phyloP scores from a whole-genome alignment of 306 rosid genomes.

The Cicer judaicum region DNA sequence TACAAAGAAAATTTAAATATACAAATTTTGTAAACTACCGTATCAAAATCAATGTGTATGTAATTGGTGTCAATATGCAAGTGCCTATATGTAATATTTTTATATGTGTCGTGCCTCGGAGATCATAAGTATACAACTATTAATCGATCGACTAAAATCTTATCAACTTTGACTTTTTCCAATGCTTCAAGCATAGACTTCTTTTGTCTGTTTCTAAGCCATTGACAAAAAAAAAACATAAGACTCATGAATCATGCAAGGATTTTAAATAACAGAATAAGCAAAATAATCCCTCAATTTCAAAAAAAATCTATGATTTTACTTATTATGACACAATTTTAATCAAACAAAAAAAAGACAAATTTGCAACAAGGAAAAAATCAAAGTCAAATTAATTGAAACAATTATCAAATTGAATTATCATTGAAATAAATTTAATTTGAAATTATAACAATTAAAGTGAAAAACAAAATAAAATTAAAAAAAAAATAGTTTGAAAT shows the following conservation, averaged over 20 bases:
- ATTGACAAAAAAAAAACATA: conserved; percentile 27
- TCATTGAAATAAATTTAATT: too few relatives aligned
- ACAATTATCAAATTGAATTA: too few relatives aligned
- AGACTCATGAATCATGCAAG: neutral
- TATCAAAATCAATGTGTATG: too few relatives aligned
- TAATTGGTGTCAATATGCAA: too few relatives aligned
- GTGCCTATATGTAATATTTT: too few relatives aligned
- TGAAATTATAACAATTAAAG: too few relatives aligned
- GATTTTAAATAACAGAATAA: neutral
- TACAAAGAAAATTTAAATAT: too few relatives aligned
- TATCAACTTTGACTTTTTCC: conserved; percentile 89
- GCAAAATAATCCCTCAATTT: conserved; percentile 3
- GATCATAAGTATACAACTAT: conserved; percentile 18
- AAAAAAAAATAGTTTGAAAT: too few relatives aligned
- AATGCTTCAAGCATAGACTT: conserved; percentile 82
- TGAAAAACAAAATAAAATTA: too few relatives aligned
- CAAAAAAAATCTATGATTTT: neutral
- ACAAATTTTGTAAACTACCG: too few relatives aligned
- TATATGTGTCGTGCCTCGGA: neutral
- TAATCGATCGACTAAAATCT: conserved; percentile 19
- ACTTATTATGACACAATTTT: neutral
- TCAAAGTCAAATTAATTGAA: neutral
- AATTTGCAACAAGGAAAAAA: neutral
- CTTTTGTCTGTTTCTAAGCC: conserved; percentile 49
- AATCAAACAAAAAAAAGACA: neutral